These are phyloP conservation scores for Lepraria neglecta DNA, from an alignment of 495 filamentous ascomycete species.

Conservation along the genomic window DNA sequence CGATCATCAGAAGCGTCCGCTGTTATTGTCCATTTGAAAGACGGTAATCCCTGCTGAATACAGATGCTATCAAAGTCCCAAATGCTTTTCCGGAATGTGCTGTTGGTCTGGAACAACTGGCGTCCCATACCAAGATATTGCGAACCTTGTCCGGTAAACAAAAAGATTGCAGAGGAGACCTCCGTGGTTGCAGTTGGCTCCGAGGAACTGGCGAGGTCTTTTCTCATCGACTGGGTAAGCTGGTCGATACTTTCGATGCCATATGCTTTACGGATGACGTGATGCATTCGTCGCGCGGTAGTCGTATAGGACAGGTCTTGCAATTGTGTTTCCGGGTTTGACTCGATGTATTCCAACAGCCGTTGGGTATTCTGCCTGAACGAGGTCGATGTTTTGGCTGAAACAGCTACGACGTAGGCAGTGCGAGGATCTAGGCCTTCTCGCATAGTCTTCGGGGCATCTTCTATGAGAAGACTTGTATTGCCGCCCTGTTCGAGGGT, in stretches of 20 bases:
- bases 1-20: constrained; percentile 24
- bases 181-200: constrained; percentile 16
- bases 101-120: constrained; percentile 30
- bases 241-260: constrained; percentile 13
- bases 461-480: constrained; percentile 37
- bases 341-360: constrained; percentile 32
- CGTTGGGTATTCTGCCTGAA: constrained; percentile 34
- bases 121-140: constrained; percentile 40
- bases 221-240: constrained; percentile 8
- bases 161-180: constrained; percentile 45
- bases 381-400: constrained; percentile 36
- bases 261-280: constrained; percentile 38
- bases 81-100: constrained; percentile 30
- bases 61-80: constrained; percentile 31
- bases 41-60: constrained; percentile 33
- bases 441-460: constrained; percentile 28
- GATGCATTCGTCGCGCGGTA: constrained; percentile 35
- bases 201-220: constrained; percentile 14
- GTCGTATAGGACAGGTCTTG: constrained; percentile 40
- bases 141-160: constrained; percentile 65
- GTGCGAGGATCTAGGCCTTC: constrained; percentile 29
- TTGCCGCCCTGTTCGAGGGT: constrained; percentile 30
- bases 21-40: constrained; percentile 24
- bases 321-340: constrained; percentile 28
- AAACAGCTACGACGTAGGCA: constrained; percentile 30